Percentiles rank a stretch among this genome's conserved stretches.
Conservation (phyloP, 768 basidiomycete species). For the Leccinum fibrillosum region DNA sequence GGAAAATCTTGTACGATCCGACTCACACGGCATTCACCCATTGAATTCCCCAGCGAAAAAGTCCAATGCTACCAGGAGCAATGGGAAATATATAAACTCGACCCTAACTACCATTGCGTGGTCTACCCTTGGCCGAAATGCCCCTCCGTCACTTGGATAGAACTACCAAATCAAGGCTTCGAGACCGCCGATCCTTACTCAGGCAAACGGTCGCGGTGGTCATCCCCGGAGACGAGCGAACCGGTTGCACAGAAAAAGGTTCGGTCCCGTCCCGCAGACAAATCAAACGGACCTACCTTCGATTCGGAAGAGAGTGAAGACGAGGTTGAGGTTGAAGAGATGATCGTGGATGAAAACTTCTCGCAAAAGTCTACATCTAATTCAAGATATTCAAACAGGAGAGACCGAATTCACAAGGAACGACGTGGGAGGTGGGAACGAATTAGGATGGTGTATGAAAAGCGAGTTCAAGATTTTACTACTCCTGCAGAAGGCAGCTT, state of each 20-base stretch:
- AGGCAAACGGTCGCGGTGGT: slow-evolving; percentile 27
- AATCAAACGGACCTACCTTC: slow-evolving; percentile 21
- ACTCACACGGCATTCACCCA: slow-evolving; percentile 7
- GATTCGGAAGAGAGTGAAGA: slow-evolving; percentile 36
- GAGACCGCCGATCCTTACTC: slow-evolving; percentile 10
- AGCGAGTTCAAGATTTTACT: slow-evolving; percentile 33
- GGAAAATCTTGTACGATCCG: neutral
- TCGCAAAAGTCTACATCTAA: slow-evolving; percentile 17
- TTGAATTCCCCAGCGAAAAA: slow-evolving; percentile 37
- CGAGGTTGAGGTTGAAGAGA: slow-evolving; percentile 49
- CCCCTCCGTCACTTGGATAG: slow-evolving; percentile 21
- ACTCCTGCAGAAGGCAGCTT: slow-evolving; percentile 23
- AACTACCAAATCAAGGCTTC: slow-evolving; percentile 7
- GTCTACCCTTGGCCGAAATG: slow-evolving; percentile 44
- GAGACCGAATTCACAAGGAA: slow-evolving; percentile 29
- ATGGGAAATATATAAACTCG: slow-evolving; percentile 85
- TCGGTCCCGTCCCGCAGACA: slow-evolving; percentile 20
- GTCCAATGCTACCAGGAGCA: slow-evolving; percentile 65
- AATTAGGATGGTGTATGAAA: slow-evolving; percentile 20
- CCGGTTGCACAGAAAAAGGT: slow-evolving; percentile 23
- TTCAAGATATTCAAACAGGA: slow-evolving; percentile 24
- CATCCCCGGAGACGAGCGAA: slow-evolving; percentile 23
- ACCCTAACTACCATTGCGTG: slow-evolving; percentile 66
- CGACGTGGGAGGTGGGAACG: slow-evolving; percentile 29
- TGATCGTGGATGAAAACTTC: slow-evolving; percentile 40